phyloP scores from a whole-genome alignment of 768 basidiomycete species.

The Hygrocybe punicea region DNA sequence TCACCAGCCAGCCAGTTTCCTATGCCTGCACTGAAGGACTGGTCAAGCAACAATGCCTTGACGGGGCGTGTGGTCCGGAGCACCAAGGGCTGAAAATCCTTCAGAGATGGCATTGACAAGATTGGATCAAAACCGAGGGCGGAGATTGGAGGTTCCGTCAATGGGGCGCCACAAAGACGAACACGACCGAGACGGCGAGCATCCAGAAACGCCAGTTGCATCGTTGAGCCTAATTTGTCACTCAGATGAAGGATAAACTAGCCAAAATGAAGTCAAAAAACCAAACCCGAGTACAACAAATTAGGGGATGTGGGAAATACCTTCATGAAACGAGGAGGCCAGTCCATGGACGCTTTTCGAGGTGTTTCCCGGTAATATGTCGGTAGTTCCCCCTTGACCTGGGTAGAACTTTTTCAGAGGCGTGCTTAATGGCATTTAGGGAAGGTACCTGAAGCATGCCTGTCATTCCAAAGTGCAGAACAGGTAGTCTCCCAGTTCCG shows the following conservation, averaged over 20 bases:
- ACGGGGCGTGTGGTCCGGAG: slow-evolving; percentile 59
- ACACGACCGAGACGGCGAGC: slow-evolving; percentile 68
- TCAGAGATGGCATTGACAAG: slow-evolving; percentile 57
- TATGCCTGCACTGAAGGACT: slow-evolving; percentile 76
- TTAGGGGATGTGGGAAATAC: slow-evolving; percentile 25
- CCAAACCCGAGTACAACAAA: not conserved
- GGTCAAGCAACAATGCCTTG: slow-evolving; percentile 74
- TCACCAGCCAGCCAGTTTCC: slow-evolving; percentile 81
- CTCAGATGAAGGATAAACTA: slow-evolving; percentile 66
- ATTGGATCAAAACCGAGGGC: slow-evolving; percentile 76
- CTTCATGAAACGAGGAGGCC: slow-evolving; percentile 70
- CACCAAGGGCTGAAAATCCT: slow-evolving; percentile 48
- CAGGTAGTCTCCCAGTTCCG: slow-evolving; percentile 58
- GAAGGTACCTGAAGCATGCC: slow-evolving; percentile 65
- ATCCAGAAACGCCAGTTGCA: slow-evolving; percentile 68
- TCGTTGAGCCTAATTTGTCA: slow-evolving; percentile 35
- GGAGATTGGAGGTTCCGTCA: slow-evolving; percentile 65
- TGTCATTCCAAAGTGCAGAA: slow-evolving; percentile 83
- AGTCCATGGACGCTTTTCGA: slow-evolving; percentile 40
- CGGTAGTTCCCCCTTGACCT: slow-evolving; percentile 50
- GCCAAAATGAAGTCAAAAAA: not conserved
- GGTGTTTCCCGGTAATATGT: slow-evolving; percentile 49
- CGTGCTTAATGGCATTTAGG: not conserved
- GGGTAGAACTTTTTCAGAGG: not conserved
- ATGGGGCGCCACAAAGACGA: slow-evolving; percentile 56